Percentiles rank a stretch among this genome's conserved stretches.
Evolutionary conservation across 495 filamentous ascomycete genomes (phyloP).

Genomic region (Aspergillus carlsbadensis): DNA sequence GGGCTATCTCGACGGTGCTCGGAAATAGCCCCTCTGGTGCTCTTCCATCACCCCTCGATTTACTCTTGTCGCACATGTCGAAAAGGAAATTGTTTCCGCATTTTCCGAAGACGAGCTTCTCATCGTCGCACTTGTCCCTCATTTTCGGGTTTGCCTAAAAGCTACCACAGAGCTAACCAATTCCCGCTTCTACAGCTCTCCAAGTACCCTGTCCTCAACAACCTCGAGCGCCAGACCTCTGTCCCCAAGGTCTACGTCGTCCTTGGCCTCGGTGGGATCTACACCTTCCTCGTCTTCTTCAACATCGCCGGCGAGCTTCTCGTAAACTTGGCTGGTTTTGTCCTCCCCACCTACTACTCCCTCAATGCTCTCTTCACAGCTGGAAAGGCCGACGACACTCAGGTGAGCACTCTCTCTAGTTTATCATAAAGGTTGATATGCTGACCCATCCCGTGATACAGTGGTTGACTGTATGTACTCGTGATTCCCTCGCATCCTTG

Average conservation of each 20-base stretch:
- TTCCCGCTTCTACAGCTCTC: slow-evolving; percentile 65
- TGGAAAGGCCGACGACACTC: slow-evolving; percentile 84
- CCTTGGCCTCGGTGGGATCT: slow-evolving; percentile 78
- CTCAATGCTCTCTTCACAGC: slow-evolving; percentile 83
- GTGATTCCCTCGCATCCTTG: slow-evolving; percentile 17
- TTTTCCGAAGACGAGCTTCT: background rate
- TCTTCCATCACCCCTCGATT: background rate
- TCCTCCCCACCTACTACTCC: slow-evolving; percentile 94
- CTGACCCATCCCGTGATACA: slow-evolving; percentile 25
- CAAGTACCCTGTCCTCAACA: slow-evolving; percentile 91
- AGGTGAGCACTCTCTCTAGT: slow-evolving; percentile 50
- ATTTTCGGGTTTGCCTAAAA: slow-evolving; percentile 8
- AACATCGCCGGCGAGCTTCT: slow-evolving; percentile 97
- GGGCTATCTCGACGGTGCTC: slow-evolving; percentile 17
- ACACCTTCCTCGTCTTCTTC: slow-evolving; percentile 99
- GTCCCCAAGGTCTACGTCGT: slow-evolving; percentile 96
- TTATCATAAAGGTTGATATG: slow-evolving; percentile 2
- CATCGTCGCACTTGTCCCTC: background rate
- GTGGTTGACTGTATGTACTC: slow-evolving; percentile 66
- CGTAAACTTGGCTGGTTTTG: slow-evolving; percentile 93
- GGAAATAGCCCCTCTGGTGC: background rate
- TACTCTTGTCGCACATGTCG: background rate
- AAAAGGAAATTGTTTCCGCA: background rate
- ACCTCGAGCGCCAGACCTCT: slow-evolving; percentile 93
- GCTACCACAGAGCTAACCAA: slow-evolving; percentile 17